These are phyloP conservation scores for Cadophora gregata DNA, from an alignment of 2,329 filamentous ascomycete genomes.

Conservation along the genomic window DNA sequence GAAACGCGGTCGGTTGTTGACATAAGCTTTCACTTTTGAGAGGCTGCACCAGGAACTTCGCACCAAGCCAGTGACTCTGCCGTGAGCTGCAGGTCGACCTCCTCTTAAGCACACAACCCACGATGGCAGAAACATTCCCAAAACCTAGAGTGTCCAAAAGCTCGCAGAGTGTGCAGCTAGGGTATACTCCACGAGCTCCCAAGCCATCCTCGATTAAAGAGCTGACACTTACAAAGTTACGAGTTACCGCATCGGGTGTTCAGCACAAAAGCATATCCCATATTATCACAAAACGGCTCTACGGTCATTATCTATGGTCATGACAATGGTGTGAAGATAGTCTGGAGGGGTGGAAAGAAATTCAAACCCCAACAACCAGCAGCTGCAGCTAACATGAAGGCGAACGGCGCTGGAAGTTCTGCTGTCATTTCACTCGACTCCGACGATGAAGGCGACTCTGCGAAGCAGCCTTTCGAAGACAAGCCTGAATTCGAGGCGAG, in stretches of 20 bases:
- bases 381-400: slow-evolving; percentile 47
- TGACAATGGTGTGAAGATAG: slow-evolving; percentile 64
- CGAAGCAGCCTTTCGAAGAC: slow-evolving; percentile 52
- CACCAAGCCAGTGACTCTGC: neutral
- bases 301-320: slow-evolving; percentile 68
- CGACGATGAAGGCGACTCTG: slow-evolving; percentile 57
- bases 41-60: neutral
- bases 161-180: slow-evolving; percentile 40
- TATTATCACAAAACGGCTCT: slow-evolving; percentile 67
- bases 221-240: slow-evolving; percentile 55
- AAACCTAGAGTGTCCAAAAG: slow-evolving; percentile 39
- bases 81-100: neutral
- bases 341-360: slow-evolving; percentile 67
- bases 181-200: slow-evolving; percentile 29
- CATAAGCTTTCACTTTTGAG: neutral
- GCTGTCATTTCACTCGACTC: slow-evolving; percentile 67
- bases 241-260: slow-evolving; percentile 63
- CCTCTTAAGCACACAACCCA: neutral
- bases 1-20: neutral
- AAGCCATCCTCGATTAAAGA: neutral
- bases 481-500: slow-evolving; percentile 64
- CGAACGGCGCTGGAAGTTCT: slow-evolving; percentile 60
- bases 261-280: slow-evolving; percentile 65
- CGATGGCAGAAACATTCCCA: slow-evolving; percentile 36
- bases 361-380: slow-evolving; percentile 56